Base-by-base conservation (phyloP, 139 green algal species). In the Coelastrella sp. region DNA sequence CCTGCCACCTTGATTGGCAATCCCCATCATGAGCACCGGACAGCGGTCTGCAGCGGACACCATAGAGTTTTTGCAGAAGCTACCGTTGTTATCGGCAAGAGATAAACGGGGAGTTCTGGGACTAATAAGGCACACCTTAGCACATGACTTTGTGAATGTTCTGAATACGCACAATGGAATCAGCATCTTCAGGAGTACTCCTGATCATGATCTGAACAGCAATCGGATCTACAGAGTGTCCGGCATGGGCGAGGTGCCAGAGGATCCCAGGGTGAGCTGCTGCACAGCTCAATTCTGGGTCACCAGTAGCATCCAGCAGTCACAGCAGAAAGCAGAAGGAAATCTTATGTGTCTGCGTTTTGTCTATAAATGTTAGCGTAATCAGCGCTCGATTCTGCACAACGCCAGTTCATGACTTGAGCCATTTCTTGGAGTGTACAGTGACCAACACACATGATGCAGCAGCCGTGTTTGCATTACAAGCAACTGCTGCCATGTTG, bases 231-330 rank as follows among this genome's bases (percentile, higher is more conserved):
- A 88, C 66, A 78, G 83, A 11, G 83, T 88, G 15, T 80, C 20
- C 9, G 83, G 83, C 66, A 79, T 88, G 66, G 83, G 83, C 10
- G 83, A 88, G 83, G 66, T 88, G 66, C 27, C n/a, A 56, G 83
- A 57, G 19, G 83, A 65, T 20, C 57, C 83, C 9, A 15, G 20
- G 83, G 83, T 80, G 66, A 79, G 83, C 35, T 17, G 76, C 27
- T 82, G 76, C 8, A 82, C 63, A 70, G 63, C 14, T 49, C 35
- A 49, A 49, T 49, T 49, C 1, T 49, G 35, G 35, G 35, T 49
- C 35, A 49, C 35, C 35, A 49, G 35, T 5, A 49, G 35, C 35
- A 49, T 49, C 35, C 35, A 49, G 35, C 35, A 49, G 35, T 49
- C 35, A 49, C 35, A 49, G 35, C 35, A 49, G 35, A 49, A 49